A percentile compares a stretch with the other conserved stretches of the same genome.
Evolutionary conservation across 495 filamentous ascomycete species (phyloP).

Genomic region (Parathielavia hyrcaniae): DNA sequence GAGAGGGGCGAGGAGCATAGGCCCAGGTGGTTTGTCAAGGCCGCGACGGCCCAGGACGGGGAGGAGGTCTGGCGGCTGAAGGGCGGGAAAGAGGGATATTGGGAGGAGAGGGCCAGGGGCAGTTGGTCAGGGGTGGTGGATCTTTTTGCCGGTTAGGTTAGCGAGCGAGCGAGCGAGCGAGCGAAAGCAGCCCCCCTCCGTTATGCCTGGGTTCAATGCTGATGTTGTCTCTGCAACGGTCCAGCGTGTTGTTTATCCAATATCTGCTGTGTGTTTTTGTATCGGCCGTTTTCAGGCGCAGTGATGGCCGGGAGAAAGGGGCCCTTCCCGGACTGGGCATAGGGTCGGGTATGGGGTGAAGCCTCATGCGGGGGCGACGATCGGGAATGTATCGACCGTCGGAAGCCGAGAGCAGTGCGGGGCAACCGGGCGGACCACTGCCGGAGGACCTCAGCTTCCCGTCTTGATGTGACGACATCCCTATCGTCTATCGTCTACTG

Average conservation of each 20-base stretch:
- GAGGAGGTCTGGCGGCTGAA: constrained; percentile 80
- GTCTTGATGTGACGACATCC: not conserved
- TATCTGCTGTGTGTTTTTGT: not conserved
- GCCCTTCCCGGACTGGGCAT: too few species aligned
- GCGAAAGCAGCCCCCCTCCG: not conserved
- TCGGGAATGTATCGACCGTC: not conserved
- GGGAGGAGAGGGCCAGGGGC: constrained; percentile 71
- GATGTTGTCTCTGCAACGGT: not conserved
- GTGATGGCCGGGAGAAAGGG: not conserved
- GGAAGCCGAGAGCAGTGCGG: constrained; percentile 5
- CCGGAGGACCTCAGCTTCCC: too few species aligned
- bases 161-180: not conserved
- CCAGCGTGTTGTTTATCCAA: not conserved
- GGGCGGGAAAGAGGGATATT: constrained; percentile 77
- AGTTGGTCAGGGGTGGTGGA: constrained; percentile 64
- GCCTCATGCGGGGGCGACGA: not conserved
- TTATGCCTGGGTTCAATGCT: not conserved
- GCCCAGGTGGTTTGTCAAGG: constrained; percentile 77
- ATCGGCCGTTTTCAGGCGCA: not conserved
- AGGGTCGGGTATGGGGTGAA: not conserved
- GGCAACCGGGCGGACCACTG: not conserved
- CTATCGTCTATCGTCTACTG: not conserved
- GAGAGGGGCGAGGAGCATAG: constrained; percentile 59
- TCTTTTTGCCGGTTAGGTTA: constrained; percentile 50
- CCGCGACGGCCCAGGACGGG: constrained; percentile 46